Conservation (phyloP, 2,329 filamentous ascomycete species). For the Monosporascus sp. region DNA sequence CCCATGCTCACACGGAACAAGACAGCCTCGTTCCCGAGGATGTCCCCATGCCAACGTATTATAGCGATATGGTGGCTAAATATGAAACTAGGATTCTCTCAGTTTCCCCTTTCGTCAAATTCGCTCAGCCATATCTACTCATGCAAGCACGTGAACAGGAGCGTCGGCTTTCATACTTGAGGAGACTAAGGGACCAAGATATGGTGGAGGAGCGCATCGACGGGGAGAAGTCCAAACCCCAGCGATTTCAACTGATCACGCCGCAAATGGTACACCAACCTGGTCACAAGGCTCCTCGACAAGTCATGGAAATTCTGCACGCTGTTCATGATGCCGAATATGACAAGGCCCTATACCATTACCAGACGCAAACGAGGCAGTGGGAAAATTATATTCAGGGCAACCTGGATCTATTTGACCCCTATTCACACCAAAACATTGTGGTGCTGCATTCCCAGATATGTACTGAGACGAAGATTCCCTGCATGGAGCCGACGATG, state of each 20-base stretch:
- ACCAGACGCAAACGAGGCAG: constrained; percentile 87
- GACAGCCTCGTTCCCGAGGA: constrained; percentile 66
- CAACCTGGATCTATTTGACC: constrained; percentile 85
- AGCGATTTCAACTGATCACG: constrained; percentile 84
- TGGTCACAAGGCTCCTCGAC: constrained; percentile 71
- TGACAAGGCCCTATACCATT: constrained; percentile 89
- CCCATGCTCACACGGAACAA: constrained; percentile 37
- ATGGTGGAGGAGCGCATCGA: constrained; percentile 50
- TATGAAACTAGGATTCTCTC: constrained; percentile 91
- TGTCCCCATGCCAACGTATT: constrained; percentile 82
- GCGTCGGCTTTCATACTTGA: constrained; percentile 74
- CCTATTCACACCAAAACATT: constrained; percentile 93
- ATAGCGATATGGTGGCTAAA: constrained; percentile 90
- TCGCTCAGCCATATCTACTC: constrained; percentile 86
- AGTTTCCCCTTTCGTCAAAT: constrained; percentile 93
- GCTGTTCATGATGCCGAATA: constrained; percentile 96
- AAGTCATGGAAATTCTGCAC: constrained; percentile 88
- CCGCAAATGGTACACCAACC: constrained; percentile 92
- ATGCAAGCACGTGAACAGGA: constrained; percentile 92
- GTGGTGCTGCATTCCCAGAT: constrained; percentile 91
- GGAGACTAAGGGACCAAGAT: constrained; percentile 74
- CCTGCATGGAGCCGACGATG: constrained; percentile 86
- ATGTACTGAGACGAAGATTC: constrained; percentile 88
- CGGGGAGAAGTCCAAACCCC: constrained; percentile 57
- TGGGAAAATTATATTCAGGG: constrained; percentile 95